Conservation (phyloP, 495 filamentous ascomycete genomes). For the Podospora didyma region DNA sequence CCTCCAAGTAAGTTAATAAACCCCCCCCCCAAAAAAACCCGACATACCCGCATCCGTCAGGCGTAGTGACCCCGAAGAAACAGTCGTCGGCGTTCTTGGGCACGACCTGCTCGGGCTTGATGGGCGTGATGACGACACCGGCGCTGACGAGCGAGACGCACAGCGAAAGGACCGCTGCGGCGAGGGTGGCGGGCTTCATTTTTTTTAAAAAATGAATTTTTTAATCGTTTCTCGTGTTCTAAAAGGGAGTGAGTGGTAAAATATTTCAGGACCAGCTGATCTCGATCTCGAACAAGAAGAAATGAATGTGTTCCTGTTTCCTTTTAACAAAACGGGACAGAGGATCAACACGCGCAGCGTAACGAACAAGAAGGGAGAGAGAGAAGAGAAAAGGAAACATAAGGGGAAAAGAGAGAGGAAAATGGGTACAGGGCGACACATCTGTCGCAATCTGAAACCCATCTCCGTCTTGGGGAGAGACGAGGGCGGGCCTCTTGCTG, state of each 20-base stretch:
- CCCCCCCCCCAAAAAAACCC: not conserved
- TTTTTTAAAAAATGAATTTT: not conserved
- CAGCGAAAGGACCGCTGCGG: conserved; percentile 30
- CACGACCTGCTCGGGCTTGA: conserved; percentile 41
- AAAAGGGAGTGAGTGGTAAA: too few species aligned
- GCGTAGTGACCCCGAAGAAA: conserved; percentile 46
- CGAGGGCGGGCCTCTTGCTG: too few species aligned
- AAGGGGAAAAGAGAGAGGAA: not conserved
- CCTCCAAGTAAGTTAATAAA: not conserved
- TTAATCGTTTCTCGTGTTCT: not conserved
- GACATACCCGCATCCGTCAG: conserved; percentile 45
- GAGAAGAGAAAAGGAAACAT: not conserved
- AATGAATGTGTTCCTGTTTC: not conserved
- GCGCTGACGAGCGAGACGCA: conserved; percentile 43
- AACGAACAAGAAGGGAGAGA: not conserved
- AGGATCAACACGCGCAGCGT: not conserved
- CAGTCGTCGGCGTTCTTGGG: conserved; percentile 37
- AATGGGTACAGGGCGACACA: not conserved
- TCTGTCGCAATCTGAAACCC: not conserved
- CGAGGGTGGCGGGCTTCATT: conserved; percentile 38
- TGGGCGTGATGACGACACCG: conserved; percentile 44
- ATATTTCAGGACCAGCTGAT: too few species aligned
- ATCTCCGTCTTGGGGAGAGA: not conserved
- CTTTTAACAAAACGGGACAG: not conserved
- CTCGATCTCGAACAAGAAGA: not conserved